phyloP scores from a whole-genome alignment of 2,329 filamentous ascomycete genomes.

The Rutstroemia sp. region DNA sequence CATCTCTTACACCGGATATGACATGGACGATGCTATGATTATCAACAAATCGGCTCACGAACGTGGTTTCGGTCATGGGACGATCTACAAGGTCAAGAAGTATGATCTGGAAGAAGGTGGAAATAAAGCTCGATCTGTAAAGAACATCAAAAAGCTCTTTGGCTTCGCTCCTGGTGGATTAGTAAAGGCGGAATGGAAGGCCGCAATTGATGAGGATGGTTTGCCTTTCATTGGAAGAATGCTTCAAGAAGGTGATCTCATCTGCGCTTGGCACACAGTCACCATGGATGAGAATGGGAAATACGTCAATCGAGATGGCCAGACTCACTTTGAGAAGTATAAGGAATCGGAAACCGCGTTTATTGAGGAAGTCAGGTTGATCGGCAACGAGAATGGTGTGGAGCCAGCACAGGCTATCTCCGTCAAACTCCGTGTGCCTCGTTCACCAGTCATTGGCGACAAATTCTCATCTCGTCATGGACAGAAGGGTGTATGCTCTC shows the following conservation, averaged over 20 bases:
- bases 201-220: conserved; percentile 78
- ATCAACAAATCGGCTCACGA: conserved; percentile 96
- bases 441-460: conserved; percentile 89
- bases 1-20: conserved; percentile 97
- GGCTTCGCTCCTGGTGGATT: conserved; percentile 78
- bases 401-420: conserved; percentile 84
- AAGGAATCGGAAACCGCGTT: conserved; percentile 85
- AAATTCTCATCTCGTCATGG: conserved; percentile 99
- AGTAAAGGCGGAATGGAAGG: conserved; percentile 62
- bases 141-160: conserved; percentile 73
- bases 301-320: conserved; percentile 76
- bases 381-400: conserved; percentile 75
- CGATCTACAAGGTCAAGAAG: conserved; percentile 97
- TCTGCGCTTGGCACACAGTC: conserved; percentile 87
- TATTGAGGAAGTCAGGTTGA: conserved; percentile 85
- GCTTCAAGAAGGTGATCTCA: conserved; percentile 71
- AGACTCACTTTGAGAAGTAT: conserved; percentile 87
- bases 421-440: conserved; percentile 86
- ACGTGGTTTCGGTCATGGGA: conserved; percentile 89
- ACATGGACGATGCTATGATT: conserved; percentile 99
- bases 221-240: conserved; percentile 73
- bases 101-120: conserved; percentile 75
- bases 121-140: conserved; percentile 55
- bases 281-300: conserved; percentile 70
- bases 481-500: conserved; percentile 93